phyloP scores from a whole-genome alignment of 306 rosid genomes.

The Morella rubra region DNA sequence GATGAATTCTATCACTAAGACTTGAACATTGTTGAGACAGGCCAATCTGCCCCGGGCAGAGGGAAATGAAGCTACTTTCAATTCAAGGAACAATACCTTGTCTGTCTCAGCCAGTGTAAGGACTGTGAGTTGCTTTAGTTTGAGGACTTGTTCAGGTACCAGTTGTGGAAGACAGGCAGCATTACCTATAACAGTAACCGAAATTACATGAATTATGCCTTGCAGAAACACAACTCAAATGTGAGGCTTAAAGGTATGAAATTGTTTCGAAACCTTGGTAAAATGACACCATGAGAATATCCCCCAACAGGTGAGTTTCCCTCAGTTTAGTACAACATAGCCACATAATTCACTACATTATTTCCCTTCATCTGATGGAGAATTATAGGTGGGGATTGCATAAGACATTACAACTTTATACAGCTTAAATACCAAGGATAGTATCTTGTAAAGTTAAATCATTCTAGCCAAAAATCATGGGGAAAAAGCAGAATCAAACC shows the following conservation, averaged over 20 bases:
- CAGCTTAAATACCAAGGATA: background rate
- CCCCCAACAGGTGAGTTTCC: background rate
- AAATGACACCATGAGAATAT: background rate
- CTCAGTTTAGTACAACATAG: background rate
- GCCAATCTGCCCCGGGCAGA: background rate
- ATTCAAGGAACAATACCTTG: constrained; percentile 52
- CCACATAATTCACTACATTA: background rate
- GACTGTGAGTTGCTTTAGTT: constrained; percentile 94
- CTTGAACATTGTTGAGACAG: background rate
- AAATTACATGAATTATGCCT: constrained; percentile 8
- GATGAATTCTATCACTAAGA: background rate
- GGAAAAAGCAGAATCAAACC: background rate
- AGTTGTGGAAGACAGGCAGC: constrained; percentile 59
- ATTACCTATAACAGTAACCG: constrained; percentile 46
- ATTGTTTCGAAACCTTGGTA: background rate
- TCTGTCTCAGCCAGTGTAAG: constrained; percentile 89
- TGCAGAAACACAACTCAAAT: constrained; percentile 1
- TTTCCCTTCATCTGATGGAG: background rate
- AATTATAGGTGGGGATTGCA: background rate
- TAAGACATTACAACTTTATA: background rate
- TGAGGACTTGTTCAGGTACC: constrained; percentile 75
- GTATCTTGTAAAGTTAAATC: background rate
- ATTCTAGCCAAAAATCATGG: background rate
- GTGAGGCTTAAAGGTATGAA: background rate
- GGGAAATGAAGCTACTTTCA: background rate